phyloP scores from a whole-genome alignment of 192 early-diverging fungal species.

The Mortierella hygrophila region DNA sequence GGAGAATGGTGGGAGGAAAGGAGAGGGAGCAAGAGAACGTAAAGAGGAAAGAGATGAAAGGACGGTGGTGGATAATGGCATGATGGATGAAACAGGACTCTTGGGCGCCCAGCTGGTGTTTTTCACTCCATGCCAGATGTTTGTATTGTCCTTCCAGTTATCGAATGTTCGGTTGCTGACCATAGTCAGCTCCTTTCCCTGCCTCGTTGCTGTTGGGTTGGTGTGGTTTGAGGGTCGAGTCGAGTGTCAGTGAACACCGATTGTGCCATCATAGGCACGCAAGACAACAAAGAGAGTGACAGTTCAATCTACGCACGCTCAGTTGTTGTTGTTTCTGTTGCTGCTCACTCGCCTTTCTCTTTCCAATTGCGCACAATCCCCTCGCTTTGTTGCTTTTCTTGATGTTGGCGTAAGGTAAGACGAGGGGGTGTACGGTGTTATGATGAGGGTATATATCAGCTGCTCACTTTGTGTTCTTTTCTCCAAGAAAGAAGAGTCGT shows the following conservation, averaged over 20 bases:
- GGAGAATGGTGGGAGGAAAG: background rate
- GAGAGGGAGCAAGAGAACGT: conserved; percentile 5
- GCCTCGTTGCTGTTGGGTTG: background rate
- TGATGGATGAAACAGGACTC: background rate
- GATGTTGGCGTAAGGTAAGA: background rate
- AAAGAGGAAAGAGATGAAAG: conserved; percentile 1
- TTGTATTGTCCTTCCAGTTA: background rate
- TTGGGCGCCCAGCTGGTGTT: background rate
- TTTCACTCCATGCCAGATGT: background rate
- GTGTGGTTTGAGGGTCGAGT: background rate
- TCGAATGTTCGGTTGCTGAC: background rate
- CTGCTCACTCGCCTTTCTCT: background rate
- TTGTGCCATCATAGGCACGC: background rate
- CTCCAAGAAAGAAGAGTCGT: background rate
- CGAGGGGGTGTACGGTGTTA: background rate
- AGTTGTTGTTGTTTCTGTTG: background rate
- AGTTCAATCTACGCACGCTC: background rate
- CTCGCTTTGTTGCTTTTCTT: background rate
- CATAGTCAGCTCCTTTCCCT: background rate
- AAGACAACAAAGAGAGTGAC: background rate
- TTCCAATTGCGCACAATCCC: background rate
- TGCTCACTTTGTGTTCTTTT: background rate
- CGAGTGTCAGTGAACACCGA: background rate
- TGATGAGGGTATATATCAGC: background rate
- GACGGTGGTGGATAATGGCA: background rate